phyloP scores from a whole-genome alignment of 2,329 filamentous ascomycete species.

The Botryotinia calthae region DNA sequence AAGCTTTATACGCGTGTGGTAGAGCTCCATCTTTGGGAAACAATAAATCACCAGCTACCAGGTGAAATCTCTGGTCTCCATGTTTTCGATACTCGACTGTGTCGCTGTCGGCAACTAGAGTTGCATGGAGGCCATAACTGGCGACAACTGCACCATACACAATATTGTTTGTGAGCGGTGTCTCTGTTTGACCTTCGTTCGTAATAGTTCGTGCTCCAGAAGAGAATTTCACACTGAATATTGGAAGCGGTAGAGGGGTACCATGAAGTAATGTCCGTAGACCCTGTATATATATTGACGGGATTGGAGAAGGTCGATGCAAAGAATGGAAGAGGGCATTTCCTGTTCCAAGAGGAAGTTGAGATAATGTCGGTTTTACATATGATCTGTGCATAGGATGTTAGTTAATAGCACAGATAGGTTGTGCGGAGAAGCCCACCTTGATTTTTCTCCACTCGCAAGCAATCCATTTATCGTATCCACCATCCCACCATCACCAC shows the following conservation, averaged over 20 bases:
- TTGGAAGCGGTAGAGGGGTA: slow-evolving; percentile 52
- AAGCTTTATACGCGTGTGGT: slow-evolving; percentile 56
- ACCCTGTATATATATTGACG: slow-evolving; percentile 43
- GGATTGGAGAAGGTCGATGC: slow-evolving; percentile 48
- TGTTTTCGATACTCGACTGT: slow-evolving; percentile 75
- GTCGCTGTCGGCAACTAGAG: slow-evolving; percentile 87
- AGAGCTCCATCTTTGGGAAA: slow-evolving; percentile 48
- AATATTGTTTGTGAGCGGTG: slow-evolving; percentile 29
- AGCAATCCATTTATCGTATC: slow-evolving; percentile 73
- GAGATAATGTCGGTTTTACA: slow-evolving; percentile 46
- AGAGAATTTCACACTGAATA: slow-evolving; percentile 62
- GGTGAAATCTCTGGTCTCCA: slow-evolving; percentile 75
- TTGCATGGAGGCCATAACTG: slow-evolving; percentile 87
- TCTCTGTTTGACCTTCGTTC: slow-evolving; percentile 34
- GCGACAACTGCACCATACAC: slow-evolving; percentile 79
- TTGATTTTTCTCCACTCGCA: slow-evolving; percentile 26
- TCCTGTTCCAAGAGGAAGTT: slow-evolving; percentile 62
- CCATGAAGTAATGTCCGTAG: slow-evolving; percentile 62
- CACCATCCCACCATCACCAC: slow-evolving; percentile 82
- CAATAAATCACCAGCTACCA: slow-evolving; percentile 79
- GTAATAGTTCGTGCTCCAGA: slow-evolving; percentile 49
- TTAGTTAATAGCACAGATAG: slow-evolving; percentile 27
- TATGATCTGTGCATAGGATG: slow-evolving; percentile 26
- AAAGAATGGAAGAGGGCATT: slow-evolving; percentile 64
- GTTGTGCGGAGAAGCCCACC: slow-evolving; percentile 24